These are phyloP conservation scores for Cryphonectria naterciae DNA, from an alignment of 2,329 filamentous ascomycete species.

Conservation along the genomic window DNA sequence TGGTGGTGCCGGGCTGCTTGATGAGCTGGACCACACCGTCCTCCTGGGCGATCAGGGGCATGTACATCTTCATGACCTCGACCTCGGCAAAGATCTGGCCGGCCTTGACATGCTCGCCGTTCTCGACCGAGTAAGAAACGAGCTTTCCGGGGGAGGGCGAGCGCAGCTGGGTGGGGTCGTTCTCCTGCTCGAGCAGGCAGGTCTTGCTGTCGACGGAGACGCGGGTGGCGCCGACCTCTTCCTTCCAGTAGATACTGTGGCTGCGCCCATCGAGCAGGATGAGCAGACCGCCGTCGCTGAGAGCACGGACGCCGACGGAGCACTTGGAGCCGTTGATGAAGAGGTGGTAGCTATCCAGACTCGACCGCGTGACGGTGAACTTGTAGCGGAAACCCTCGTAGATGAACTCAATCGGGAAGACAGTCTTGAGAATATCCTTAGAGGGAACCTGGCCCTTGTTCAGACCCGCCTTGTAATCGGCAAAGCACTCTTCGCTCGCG, in stretches of 20 bases:
- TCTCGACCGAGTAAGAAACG: slow-evolving; percentile 96
- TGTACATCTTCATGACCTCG: slow-evolving; percentile 99
- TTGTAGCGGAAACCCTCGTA: slow-evolving; percentile 97
- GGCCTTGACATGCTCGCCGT: slow-evolving; percentile 88
- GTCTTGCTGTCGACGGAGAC: slow-evolving; percentile 98
- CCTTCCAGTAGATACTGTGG: slow-evolving; percentile 99
- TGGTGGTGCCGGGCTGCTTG: slow-evolving; percentile 97
- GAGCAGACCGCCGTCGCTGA: slow-evolving; percentile 91
- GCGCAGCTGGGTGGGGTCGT: slow-evolving; percentile 95
- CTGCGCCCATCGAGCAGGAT: slow-evolving; percentile 89
- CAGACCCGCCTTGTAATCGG: slow-evolving; percentile 83
- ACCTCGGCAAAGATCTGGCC: slow-evolving; percentile 95
- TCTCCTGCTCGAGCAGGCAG: slow-evolving; percentile 96
- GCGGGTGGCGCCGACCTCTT: slow-evolving; percentile 94
- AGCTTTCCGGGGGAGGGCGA: slow-evolving; percentile 96
- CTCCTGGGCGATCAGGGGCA: slow-evolving; percentile 93
- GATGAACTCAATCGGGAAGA: slow-evolving; percentile 98
- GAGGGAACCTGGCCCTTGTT: slow-evolving; percentile 97
- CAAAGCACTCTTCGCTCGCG: slow-evolving; percentile 86
- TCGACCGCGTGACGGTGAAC: slow-evolving; percentile 94
- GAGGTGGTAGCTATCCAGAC: slow-evolving; percentile 90
- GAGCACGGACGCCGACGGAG: slow-evolving; percentile 85
- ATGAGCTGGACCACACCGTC: slow-evolving; percentile 97
- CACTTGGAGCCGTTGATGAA: slow-evolving; percentile 99
- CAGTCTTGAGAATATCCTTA: slow-evolving; percentile 96